phyloP scores from a whole-genome alignment of 2,329 filamentous ascomycete genomes.

The Curvularia hawaiiensis region DNA sequence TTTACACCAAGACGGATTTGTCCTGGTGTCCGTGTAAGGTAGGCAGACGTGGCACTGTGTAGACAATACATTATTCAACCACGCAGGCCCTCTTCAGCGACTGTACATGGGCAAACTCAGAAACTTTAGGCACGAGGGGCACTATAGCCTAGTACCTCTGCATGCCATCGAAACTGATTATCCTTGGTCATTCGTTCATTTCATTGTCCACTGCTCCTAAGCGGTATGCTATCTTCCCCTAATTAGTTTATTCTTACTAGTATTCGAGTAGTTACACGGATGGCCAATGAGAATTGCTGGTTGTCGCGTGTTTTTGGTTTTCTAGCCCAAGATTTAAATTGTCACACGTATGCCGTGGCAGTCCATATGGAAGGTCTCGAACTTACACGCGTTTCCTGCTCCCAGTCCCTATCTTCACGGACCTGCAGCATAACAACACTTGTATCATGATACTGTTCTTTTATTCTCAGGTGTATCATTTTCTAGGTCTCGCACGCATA shows the following conservation, averaged over 20 bases:
- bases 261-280: neutral
- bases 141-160: too few species aligned
- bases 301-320: neutral
- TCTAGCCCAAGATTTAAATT: neutral
- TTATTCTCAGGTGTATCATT: neutral
- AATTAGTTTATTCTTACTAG: neutral
- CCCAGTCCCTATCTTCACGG: neutral
- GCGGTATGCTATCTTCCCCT: too few species aligned
- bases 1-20: too few species aligned
- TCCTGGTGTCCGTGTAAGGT: too few species aligned
- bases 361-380: neutral
- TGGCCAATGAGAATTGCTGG: neutral
- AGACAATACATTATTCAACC: too few species aligned
- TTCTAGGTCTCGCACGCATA: neutral
- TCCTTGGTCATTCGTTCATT: too few species aligned
- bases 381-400: neutral
- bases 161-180: too few species aligned
- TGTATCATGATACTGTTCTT: neutral
- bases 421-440: slow-evolving; percentile 1
- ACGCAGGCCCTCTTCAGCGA: too few species aligned
- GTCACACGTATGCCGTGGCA: neutral
- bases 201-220: too few species aligned
- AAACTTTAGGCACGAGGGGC: too few species aligned
- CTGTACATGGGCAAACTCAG: too few species aligned
- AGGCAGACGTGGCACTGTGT: too few species aligned